Evolutionary conservation across 768 basidiomycete genomes (phyloP).

Genomic region (Amanita pallidorosea): DNA sequence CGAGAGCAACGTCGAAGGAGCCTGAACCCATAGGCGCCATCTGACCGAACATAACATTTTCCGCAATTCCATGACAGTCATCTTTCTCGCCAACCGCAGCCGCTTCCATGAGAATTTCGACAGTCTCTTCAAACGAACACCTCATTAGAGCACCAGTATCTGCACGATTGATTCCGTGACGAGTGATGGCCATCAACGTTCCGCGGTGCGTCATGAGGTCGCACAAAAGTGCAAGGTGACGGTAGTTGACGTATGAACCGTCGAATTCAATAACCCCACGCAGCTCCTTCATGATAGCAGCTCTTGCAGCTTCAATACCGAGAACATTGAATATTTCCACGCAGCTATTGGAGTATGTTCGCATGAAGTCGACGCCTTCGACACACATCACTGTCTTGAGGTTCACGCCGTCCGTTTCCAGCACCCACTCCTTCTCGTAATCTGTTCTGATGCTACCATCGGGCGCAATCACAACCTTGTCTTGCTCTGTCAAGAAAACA

Average conservation of each 20-base stretch:
- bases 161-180: constrained; percentile 97
- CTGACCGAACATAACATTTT: constrained; percentile 98
- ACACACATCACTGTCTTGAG: constrained; percentile 91
- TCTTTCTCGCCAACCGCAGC: constrained; percentile 98
- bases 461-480: constrained; percentile 53
- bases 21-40: constrained; percentile 99
- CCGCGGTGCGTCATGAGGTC: constrained; percentile 98
- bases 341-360: constrained; percentile 96
- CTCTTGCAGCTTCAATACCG: constrained; percentile 95
- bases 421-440: constrained; percentile 82
- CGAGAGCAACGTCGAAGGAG: constrained; percentile 88
- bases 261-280: constrained; percentile 97
- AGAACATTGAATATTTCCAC: constrained; percentile 90
- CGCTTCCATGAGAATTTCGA: constrained; percentile 98
- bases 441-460: constrained; percentile 57
- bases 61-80: constrained; percentile 97
- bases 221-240: constrained; percentile 92
- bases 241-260: constrained; percentile 98
- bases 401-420: constrained; percentile 97
- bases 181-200: constrained; percentile 93
- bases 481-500: constrained; percentile 88
- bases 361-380: constrained; percentile 86
- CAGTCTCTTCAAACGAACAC: constrained; percentile 99
- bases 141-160: constrained; percentile 99
- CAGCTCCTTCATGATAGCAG: constrained; percentile 88